Base-by-base conservation (phyloP, 495 filamentous ascomycete genomes). In the Penicillium cosmopolitanum region DNA sequence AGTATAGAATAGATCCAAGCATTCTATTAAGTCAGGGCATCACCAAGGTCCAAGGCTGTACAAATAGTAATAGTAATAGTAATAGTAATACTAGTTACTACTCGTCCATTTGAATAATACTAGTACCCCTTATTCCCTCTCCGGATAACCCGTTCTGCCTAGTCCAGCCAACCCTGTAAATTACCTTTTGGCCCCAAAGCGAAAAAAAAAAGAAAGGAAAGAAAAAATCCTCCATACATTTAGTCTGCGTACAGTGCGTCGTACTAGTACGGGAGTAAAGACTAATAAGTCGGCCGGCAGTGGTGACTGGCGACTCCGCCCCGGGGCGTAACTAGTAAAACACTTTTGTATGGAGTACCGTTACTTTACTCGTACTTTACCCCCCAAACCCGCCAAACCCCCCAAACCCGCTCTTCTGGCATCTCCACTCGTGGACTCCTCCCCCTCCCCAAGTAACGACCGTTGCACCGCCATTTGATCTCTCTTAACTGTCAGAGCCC, bases 381-480 rank as follows among this genome's bases (percentile, higher is more conserved):
- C 35, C 61, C 61, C 58, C 58, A 31, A 28, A 28, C 25, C 6
- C 6, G 2, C 21, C 21, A 21, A 21, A 21, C 21, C 21, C 54
- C 61, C 16, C 5, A n/a, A 48, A 48, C 46, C 62, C 53, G 53
- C 56, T 66, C 66, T 59, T 56, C 60, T 68, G 11, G 61, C 62
- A 70, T 73, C 66, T 72, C 71, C 67, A 72, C 71, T 69, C 64
- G 28, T 31, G 28, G 28, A 31, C 28, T 60, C 68, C 61, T 38
- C 36, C 36, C 36, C 36, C 15, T 6, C 36, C 36, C 36, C 36
- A 38, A 21, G 19, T 21, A 21, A 73, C 66, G 70, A 67, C 65
- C 57, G 64, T 63, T 62, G 62, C 65, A 67, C 67, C 56, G 60
- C 51, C 50, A 50, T 50, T 54, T 50, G 53, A 43, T 57, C 31